Evolutionary conservation across 306 rosid species (phyloP).

Genomic region (Quercus bicolor): DNA sequence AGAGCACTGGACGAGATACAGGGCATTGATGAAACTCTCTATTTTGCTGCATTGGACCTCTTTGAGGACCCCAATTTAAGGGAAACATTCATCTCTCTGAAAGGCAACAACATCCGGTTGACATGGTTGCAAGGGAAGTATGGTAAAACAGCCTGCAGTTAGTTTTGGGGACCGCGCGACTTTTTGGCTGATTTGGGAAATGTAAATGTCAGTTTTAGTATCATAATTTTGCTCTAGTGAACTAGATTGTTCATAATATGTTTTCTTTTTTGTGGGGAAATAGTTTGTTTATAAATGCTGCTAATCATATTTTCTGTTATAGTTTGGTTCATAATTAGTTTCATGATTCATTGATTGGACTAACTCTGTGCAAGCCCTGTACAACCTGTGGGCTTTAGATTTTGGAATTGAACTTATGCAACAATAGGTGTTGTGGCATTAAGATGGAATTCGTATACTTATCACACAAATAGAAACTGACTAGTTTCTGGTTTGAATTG

Average conservation of each 20-base stretch:
- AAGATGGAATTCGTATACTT: too few relatives aligned
- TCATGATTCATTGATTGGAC: neutral
- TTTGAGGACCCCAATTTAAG: slow-evolving; percentile 66
- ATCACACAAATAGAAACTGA: too few relatives aligned
- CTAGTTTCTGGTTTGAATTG: neutral
- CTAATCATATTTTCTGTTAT: neutral
- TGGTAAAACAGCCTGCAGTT: slow-evolving; percentile 23
- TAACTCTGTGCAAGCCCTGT: neutral
- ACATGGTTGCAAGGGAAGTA: slow-evolving; percentile 74
- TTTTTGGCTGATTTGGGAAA: neutral
- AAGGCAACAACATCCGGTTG: slow-evolving; percentile 46
- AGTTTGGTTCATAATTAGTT: neutral
- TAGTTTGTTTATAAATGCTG: neutral
- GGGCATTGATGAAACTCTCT: slow-evolving; percentile 47
- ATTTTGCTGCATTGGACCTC: slow-evolving; percentile 72
- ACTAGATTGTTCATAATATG: slow-evolving; percentile 14
- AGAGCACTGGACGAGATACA: slow-evolving; percentile 69
- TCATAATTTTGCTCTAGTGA: neutral
- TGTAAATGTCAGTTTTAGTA: neutral
- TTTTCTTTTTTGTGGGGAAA: neutral
- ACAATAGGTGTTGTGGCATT: neutral
- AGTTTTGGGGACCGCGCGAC: slow-evolving; percentile 1
- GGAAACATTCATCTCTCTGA: slow-evolving; percentile 67
- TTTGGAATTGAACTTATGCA: neutral
- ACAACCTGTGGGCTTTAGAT: neutral